Conservation (phyloP, 805 yeast genomes). For the Candida ipomoeae region DNA sequence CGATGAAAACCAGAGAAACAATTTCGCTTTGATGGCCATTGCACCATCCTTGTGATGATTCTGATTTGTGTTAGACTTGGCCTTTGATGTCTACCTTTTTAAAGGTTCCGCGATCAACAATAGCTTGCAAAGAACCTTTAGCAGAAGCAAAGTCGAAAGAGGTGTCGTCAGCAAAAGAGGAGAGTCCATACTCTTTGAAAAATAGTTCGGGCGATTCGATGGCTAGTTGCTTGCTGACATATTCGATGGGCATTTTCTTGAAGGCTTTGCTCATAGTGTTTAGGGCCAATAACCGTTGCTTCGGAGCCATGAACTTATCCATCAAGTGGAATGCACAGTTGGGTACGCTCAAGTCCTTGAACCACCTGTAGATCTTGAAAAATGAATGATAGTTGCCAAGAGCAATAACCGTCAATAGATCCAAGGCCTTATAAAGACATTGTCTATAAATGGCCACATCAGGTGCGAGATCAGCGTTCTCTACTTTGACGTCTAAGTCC, state of each 20-base stretch:
- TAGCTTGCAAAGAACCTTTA: slow-evolving; percentile 32
- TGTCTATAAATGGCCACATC: slow-evolving; percentile 2
- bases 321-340: slow-evolving; percentile 14
- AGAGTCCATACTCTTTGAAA: slow-evolving; percentile 31
- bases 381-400: slow-evolving; percentile 30
- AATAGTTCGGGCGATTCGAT: slow-evolving; percentile 4
- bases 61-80: slow-evolving; percentile 47
- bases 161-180: slow-evolving; percentile 18
- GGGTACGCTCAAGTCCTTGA: slow-evolving; percentile 2
- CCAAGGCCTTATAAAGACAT: slow-evolving; percentile 13
- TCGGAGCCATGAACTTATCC: slow-evolving; percentile 14
- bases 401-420: slow-evolving; percentile 7
- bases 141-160: slow-evolving; percentile 32
- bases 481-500: slow-evolving; percentile 3
- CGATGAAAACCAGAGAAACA: slow-evolving; percentile 53
- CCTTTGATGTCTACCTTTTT: slow-evolving; percentile 86
- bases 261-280: slow-evolving; percentile 18
- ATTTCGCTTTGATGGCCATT: slow-evolving; percentile 75
- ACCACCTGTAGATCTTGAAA: slow-evolving; percentile 22
- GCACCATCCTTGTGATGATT: slow-evolving; percentile 38
- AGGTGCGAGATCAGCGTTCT: neutral
- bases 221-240: slow-evolving; percentile 8
- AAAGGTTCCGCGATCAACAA: slow-evolving; percentile 35
- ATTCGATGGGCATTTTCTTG: slow-evolving; percentile 11
- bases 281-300: slow-evolving; percentile 15